Conservation (phyloP, 2,329 filamentous ascomycete species). For the Fusarium setosum region DNA sequence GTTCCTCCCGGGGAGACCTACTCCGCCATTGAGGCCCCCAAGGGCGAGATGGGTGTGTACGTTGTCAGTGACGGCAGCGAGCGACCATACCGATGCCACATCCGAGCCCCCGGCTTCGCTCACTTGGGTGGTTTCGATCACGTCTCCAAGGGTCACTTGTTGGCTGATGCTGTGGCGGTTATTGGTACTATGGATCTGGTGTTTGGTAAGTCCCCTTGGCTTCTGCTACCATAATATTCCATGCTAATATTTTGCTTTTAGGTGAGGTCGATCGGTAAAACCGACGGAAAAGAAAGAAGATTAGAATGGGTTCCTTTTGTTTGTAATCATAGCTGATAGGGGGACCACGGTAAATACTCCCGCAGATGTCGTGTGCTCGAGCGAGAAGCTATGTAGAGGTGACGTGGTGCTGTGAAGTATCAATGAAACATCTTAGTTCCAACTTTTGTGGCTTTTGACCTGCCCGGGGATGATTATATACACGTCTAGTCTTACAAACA, state of each 20-base stretch:
- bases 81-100: constrained; percentile 97
- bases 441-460: constrained; percentile 20
- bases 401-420: constrained; percentile 37
- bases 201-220: constrained; percentile 72
- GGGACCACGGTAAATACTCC: constrained; percentile 53
- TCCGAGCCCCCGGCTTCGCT: constrained; percentile 95
- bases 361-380: constrained; percentile 44
- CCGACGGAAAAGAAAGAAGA: constrained; percentile 42
- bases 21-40: constrained; percentile 97
- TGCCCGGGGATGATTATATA: constrained; percentile 18
- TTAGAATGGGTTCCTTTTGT: constrained; percentile 50
- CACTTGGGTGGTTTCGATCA: constrained; percentile 96
- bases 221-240: background rate
- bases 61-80: constrained; percentile 96
- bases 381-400: constrained; percentile 42
- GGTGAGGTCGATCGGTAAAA: constrained; percentile 71
- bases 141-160: constrained; percentile 87
- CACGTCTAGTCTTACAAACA: constrained; percentile 32
- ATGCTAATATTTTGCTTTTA: constrained; percentile 56
- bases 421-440: constrained; percentile 39
- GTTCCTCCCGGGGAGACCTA: constrained; percentile 99
- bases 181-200: constrained; percentile 92
- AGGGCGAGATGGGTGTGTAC: constrained; percentile 99
- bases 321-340: constrained; percentile 55
- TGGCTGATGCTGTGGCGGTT: constrained; percentile 96